Percentiles rank a stretch among this genome's conserved stretches.
Evolutionary conservation across 805 yeast species (phyloP).

Genomic region (Candida ovalis): DNA sequence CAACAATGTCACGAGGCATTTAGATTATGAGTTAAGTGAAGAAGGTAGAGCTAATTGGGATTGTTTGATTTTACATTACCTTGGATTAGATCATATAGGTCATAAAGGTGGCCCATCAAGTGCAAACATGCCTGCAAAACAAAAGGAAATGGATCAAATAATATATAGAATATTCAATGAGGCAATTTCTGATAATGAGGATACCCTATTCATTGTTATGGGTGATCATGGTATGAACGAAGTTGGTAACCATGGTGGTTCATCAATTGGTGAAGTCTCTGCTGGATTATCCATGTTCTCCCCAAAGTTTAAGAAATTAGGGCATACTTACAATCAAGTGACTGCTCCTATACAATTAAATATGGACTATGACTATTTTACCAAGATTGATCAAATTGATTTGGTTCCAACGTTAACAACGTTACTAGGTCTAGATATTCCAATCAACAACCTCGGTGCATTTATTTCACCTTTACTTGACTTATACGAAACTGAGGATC

Average conservation of each 20-base stretch:
- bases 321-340: constrained; percentile 18
- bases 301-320: constrained; percentile 42
- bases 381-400: constrained; percentile 60
- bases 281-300: constrained; percentile 76
- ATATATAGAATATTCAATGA: constrained; percentile 46
- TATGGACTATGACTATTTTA: constrained; percentile 50
- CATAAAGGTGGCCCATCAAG: constrained; percentile 94
- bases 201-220: constrained; percentile 66
- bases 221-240: constrained; percentile 99
- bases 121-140: constrained; percentile 76
- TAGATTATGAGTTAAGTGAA: constrained; percentile 52
- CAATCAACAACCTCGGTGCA: constrained; percentile 72
- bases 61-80: constrained; percentile 78
- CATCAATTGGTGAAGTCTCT: constrained; percentile 87
- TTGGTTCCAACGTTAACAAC: constrained; percentile 66
- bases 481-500: constrained; percentile 39
- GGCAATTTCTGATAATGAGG: constrained; percentile 27
- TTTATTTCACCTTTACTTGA: constrained; percentile 55
- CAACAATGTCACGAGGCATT: constrained; percentile 84
- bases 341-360: constrained; percentile 37
- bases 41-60: constrained; percentile 60
- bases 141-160: constrained; percentile 78
- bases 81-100: constrained; percentile 96
- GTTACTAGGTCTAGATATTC: constrained; percentile 61
- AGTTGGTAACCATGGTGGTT: constrained; percentile 95